A percentile compares a stretch with the other conserved stretches of the same genome.
phyloP scores from a whole-genome alignment of 2,329 filamentous ascomycete species.

The Aspergillus intermedius region DNA sequence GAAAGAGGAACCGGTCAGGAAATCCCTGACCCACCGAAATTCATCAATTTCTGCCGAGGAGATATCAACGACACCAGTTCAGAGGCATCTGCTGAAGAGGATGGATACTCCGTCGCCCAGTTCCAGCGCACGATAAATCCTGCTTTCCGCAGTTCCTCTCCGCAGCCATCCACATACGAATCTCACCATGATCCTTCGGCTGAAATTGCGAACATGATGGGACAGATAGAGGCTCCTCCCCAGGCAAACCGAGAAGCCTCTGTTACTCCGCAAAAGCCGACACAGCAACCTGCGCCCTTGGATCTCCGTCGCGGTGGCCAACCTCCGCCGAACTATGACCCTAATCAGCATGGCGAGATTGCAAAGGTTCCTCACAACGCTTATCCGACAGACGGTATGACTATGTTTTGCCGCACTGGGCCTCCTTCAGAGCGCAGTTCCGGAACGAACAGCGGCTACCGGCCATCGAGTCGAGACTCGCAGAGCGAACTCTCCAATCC shows the following conservation, averaged over 20 bases:
- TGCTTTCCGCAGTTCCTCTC: slow-evolving; percentile 89
- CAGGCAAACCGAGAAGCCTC: slow-evolving; percentile 47
- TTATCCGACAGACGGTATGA: slow-evolving; percentile 93
- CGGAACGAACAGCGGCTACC: slow-evolving; percentile 55
- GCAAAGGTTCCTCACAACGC: slow-evolving; percentile 78
- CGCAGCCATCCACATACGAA: slow-evolving; percentile 86
- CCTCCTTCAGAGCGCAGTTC: slow-evolving; percentile 65
- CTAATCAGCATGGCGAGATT: slow-evolving; percentile 59
- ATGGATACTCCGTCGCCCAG: slow-evolving; percentile 92
- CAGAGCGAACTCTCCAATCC: slow-evolving; percentile 86
- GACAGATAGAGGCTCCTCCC: slow-evolving; percentile 47
- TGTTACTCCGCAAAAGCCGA: slow-evolving; percentile 47
- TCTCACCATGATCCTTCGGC: slow-evolving; percentile 85
- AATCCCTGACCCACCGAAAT: slow-evolving; percentile 93
- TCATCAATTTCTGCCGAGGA: slow-evolving; percentile 97
- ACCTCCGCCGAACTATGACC: slow-evolving; percentile 42
- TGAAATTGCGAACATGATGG: slow-evolving; percentile 62
- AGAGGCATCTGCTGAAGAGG: slow-evolving; percentile 72
- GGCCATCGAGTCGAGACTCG: slow-evolving; percentile 79
- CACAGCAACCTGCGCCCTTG: slow-evolving; percentile 31
- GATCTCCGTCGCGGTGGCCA: slow-evolving; percentile 35
- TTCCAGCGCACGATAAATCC: slow-evolving; percentile 95
- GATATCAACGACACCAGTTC: slow-evolving; percentile 69
- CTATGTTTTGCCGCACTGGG: slow-evolving; percentile 82
- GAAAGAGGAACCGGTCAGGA: slow-evolving; percentile 90